Base-by-base conservation (phyloP, 2,329 filamentous ascomycete genomes). In the Phoma herbarum region DNA sequence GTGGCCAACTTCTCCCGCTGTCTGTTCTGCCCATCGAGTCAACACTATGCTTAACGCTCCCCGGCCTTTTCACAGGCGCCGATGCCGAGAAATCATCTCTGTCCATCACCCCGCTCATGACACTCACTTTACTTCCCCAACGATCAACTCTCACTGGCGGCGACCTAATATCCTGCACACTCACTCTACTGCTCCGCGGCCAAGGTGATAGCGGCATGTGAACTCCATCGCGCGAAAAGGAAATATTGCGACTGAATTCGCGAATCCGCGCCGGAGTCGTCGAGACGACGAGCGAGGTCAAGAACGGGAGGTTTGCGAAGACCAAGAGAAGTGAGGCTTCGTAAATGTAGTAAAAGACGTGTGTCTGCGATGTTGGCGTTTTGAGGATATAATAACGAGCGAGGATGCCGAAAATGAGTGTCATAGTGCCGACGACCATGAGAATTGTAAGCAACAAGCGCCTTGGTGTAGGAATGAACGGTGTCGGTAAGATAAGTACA, bases 271-370 rank as follows among this genome's bases (percentile, higher is more conserved):
- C 42, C 20, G 66, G 60, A 2, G 61, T 60, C 0, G 60, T 62
- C 3, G 64, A 61, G 10, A 63, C 64, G 7, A 71, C 57, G 10
- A 73, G 61, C 7, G 65, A 68, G 11, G 53, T 69, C 11, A 73
- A 57, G 58, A 73, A 73, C 0, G 71, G 71, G 1, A 73, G 61
- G 33, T 73, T 73, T 22, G 69, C 69, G 56, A 71, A 71, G 35
- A 63, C 43, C 28, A 73, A 63, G 43, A 60, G 46, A 4, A 64
- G 56, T 1, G 59, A 59, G 2, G 65, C 58, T 47, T 70, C 65
- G 33, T 64, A 57, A 1, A 46, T 59, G 56, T 65, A 66, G 58
- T 61, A 69, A 26, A 56, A 52, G 18, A 72, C 59, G 43, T 65
- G 69, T 0, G 16, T 26, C 18, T 20, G 33, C 8, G 60, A 35